A percentile compares a stretch with the other conserved stretches of the same genome.
phyloP scores from a whole-genome alignment of 2,329 filamentous ascomycete species.

The Cordyceps farinosa region DNA sequence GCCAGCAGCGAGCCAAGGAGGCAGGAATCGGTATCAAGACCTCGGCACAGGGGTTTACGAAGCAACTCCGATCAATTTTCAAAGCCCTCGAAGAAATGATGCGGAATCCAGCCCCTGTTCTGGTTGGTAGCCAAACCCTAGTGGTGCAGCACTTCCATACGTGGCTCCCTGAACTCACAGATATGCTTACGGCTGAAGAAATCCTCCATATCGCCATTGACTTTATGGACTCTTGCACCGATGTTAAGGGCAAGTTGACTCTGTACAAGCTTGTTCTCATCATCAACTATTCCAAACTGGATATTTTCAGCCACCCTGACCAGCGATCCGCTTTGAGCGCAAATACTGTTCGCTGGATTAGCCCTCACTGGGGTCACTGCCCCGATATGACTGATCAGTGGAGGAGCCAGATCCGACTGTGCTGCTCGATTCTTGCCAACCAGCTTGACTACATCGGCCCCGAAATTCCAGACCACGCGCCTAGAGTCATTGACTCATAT shows the following conservation, averaged over 20 bases:
- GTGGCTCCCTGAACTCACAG: constrained; percentile 88
- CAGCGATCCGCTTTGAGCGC: constrained; percentile 70
- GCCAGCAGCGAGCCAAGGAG: constrained; percentile 85
- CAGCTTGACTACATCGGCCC: constrained; percentile 75
- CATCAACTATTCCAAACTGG: constrained; percentile 81
- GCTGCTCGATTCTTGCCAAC: constrained; percentile 86
- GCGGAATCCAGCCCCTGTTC: constrained; percentile 76
- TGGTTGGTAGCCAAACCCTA: constrained; percentile 92
- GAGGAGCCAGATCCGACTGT: constrained; percentile 87
- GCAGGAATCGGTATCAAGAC: constrained; percentile 80
- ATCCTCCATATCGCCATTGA: constrained; percentile 88
- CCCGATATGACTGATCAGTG: constrained; percentile 76
- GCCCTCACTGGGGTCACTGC: constrained; percentile 84
- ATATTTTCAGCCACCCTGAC: constrained; percentile 75
- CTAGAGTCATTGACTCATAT: constrained; percentile 88
- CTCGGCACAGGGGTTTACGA: constrained; percentile 68
- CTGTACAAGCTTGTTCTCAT: constrained; percentile 91
- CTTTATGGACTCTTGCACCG: constrained; percentile 86
- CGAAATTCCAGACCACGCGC: constrained; percentile 83
- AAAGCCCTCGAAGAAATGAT: constrained; percentile 86
- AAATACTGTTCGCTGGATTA: constrained; percentile 86
- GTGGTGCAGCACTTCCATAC: constrained; percentile 95
- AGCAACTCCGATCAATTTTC: constrained; percentile 83
- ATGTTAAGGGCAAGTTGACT: constrained; percentile 85
- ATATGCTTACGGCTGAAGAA: constrained; percentile 74